Percentiles rank a stretch among this genome's conserved stretches.
Conservation (phyloP, 2,329 filamentous ascomycete species). For the Beauveria asiatica region DNA sequence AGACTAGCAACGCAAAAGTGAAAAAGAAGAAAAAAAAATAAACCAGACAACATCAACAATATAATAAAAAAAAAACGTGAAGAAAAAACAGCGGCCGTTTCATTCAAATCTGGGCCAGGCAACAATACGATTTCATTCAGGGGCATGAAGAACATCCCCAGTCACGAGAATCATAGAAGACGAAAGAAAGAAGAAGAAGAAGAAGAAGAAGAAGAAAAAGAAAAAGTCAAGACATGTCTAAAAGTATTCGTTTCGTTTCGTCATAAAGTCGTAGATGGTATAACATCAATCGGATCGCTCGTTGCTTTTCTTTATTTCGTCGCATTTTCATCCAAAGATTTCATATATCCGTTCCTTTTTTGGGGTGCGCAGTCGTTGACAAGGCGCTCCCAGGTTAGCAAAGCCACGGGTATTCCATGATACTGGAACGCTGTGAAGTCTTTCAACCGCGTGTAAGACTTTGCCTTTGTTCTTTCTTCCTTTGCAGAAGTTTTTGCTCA, state of each 20-base stretch:
- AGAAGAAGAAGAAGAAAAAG: background rate
- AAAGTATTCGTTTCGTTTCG: slow-evolving; percentile 17
- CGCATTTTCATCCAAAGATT: slow-evolving; percentile 4
- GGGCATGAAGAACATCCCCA: background rate
- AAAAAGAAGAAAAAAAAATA: background rate
- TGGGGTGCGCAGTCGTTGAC: background rate
- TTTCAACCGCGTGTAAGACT: slow-evolving; percentile 28
- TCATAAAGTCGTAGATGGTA: slow-evolving; percentile 19
- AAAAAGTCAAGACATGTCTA: slow-evolving; percentile 13
- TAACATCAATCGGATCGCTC: slow-evolving; percentile 13
- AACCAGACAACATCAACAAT: background rate
- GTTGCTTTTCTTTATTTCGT: slow-evolving; percentile 12
- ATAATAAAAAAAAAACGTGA: background rate
- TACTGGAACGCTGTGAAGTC: slow-evolving; percentile 28
- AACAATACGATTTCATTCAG: background rate
- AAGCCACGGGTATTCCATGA: slow-evolving; percentile 21
- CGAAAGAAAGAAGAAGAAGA: background rate
- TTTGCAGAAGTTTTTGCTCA: background rate
- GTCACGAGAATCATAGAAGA: background rate
- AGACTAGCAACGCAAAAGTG: background rate
- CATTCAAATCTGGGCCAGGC: background rate
- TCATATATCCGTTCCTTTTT: background rate
- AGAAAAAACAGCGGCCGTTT: background rate
- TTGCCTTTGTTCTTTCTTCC: background rate
- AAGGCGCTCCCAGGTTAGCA: background rate